These are phyloP conservation scores for Prunus yedoensis DNA, from an alignment of 331 rosid species.

Conservation along the genomic window DNA sequence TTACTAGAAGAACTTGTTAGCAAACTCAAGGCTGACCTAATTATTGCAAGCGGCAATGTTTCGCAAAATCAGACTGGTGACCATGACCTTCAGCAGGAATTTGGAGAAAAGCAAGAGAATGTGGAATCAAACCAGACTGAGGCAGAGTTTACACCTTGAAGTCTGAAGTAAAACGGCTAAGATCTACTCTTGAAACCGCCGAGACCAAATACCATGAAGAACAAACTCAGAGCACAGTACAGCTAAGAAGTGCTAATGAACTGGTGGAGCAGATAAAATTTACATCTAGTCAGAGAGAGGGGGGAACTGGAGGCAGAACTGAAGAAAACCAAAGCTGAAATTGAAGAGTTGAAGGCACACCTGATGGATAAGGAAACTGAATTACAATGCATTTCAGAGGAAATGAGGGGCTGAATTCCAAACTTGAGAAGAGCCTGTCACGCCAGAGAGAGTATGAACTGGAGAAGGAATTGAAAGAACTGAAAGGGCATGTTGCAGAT, in stretches of 20 bases:
- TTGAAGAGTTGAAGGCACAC: constrained; percentile 80
- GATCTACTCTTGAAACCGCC: constrained; percentile 56
- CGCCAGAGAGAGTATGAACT: constrained; percentile 49
- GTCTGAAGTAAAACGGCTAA: constrained; percentile 51
- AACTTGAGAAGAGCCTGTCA: constrained; percentile 46
- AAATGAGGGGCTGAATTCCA: constrained; percentile 67
- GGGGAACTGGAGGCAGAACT: constrained; percentile 54
- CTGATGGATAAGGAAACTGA: constrained; percentile 97
- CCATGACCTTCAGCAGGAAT: constrained; percentile 18
- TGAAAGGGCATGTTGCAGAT: constrained; percentile 48
- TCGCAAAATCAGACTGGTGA: constrained; percentile 20
- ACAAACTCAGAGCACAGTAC: constrained; percentile 59
- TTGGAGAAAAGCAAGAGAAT: constrained; percentile 25
- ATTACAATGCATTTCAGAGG: constrained; percentile 80
- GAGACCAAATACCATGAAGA: constrained; percentile 76
- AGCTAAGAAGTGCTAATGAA: constrained; percentile 61
- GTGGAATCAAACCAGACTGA: constrained; percentile 32
- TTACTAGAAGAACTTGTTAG: constrained; percentile 54
- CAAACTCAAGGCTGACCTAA: constrained; percentile 36
- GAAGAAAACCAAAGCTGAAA: constrained; percentile 41
- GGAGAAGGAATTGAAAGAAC: constrained; percentile 49
- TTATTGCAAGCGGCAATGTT: constrained; percentile 17
- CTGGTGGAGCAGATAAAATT: constrained; percentile 66
- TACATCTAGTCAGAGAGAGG: constrained; percentile 42
- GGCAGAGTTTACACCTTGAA: constrained; percentile 50